Conservation (phyloP, 2,329 filamentous ascomycete genomes). For the Fusarium sp. region DNA sequence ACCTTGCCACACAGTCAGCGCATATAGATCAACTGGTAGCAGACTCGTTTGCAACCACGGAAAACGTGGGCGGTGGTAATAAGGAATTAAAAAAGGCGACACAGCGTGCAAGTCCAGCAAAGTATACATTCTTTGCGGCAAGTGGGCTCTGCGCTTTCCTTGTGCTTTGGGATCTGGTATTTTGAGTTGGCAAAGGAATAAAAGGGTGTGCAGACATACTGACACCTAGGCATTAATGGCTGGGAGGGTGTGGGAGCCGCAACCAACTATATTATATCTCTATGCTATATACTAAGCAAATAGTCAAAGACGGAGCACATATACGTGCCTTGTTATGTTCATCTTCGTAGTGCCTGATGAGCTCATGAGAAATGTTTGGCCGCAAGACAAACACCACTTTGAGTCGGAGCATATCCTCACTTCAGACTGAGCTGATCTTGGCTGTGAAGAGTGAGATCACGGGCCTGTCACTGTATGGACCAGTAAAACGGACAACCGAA, state of each 20-base stretch:
- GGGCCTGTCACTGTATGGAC: not conserved
- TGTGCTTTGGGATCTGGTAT: conserved; percentile 79
- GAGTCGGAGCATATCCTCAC: not conserved
- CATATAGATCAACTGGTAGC: conserved; percentile 88
- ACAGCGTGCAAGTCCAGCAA: conserved; percentile 74
- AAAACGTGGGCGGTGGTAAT: conserved; percentile 90
- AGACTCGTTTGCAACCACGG: conserved; percentile 81
- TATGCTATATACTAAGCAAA: not conserved
- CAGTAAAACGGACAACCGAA: not conserved
- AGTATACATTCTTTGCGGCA: conserved; percentile 82
- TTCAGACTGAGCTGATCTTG: not conserved
- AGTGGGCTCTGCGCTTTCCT: conserved; percentile 77
- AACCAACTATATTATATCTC: not conserved
- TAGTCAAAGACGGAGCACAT: not conserved
- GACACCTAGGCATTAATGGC: not conserved
- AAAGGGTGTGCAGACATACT: not conserved
- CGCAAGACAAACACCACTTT: not conserved
- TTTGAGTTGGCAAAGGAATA: conserved; percentile 39
- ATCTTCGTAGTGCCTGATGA: not conserved
- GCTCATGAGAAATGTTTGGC: not conserved
- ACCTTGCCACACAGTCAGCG: conserved; percentile 84
- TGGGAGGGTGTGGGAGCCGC: conserved; percentile 4
- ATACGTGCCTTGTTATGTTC: not conserved
- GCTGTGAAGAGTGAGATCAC: not conserved
- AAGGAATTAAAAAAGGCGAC: conserved; percentile 87